phyloP scores from a whole-genome alignment of 345 rosid species.

The Noccaea bulbosa region DNA sequence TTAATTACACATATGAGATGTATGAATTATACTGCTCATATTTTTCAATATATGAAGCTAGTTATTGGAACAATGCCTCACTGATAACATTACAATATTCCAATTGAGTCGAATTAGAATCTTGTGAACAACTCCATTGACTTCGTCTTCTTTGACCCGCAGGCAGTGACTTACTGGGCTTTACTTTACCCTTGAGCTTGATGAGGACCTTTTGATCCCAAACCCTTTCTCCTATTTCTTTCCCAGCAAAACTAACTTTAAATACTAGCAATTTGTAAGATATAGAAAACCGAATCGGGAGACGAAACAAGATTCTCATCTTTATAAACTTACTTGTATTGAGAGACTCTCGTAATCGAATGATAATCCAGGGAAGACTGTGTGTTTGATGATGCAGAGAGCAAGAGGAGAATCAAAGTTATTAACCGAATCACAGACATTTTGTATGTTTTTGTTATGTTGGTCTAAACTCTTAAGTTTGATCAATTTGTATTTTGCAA shows the following conservation, averaged over 20 bases:
- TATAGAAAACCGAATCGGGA: not conserved
- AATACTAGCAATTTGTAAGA: not conserved
- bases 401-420: constrained; percentile 8
- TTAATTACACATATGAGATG: no score
- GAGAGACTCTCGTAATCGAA: not conserved
- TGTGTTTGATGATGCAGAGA: constrained; percentile 12
- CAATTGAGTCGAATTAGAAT: not conserved
- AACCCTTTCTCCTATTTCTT: not conserved
- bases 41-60: no score
- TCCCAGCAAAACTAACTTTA: not conserved
- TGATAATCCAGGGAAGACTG: not conserved
- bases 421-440: constrained; percentile 13
- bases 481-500: not conserved
- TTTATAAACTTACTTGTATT: constrained; percentile 9
- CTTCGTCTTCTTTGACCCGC: not conserved
- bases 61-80: constrained; percentile 16
- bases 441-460: not conserved
- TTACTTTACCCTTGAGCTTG: no score
- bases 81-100: constrained; percentile 2
- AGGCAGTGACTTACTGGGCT: no score
- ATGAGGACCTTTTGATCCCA: no score
- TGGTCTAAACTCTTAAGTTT: constrained; percentile 7
- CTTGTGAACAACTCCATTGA: not conserved
- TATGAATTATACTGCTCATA: no score
- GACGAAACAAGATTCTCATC: not conserved